phyloP scores from a whole-genome alignment of 2,329 filamentous ascomycete genomes.

The Colletotrichum sp. region DNA sequence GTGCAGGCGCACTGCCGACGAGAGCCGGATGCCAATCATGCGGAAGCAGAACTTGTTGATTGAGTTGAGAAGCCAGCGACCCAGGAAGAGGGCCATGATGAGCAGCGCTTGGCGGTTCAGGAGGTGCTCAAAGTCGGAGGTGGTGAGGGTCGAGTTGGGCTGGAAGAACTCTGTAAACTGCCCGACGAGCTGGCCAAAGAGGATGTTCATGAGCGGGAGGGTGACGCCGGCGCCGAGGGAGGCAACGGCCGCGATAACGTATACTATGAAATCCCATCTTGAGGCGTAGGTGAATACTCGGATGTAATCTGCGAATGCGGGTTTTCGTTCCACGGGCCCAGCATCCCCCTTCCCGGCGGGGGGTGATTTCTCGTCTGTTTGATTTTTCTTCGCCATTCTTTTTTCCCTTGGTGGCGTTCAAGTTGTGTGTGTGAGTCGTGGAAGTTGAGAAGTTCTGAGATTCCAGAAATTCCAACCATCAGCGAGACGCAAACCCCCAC shows the following conservation, averaged over 20 bases:
- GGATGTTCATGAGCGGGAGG: conserved; percentile 41
- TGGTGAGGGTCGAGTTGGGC: conserved; percentile 27
- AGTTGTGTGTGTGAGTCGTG: neutral
- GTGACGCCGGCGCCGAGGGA: conserved; percentile 37
- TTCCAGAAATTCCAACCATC: neutral
- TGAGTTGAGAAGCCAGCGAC: conserved; percentile 68
- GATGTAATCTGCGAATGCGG: conserved; percentile 11
- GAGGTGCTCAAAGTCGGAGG: conserved; percentile 18
- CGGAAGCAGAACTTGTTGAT: conserved; percentile 66
- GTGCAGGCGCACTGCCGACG: conserved; percentile 58
- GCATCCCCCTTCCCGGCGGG: neutral
- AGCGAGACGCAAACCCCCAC: neutral
- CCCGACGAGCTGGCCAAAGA: conserved; percentile 35
- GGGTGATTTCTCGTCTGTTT: neutral
- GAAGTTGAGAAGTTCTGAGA: neutral
- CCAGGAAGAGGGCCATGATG: conserved; percentile 74
- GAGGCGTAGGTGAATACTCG: conserved; percentile 34
- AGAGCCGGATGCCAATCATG: conserved; percentile 66
- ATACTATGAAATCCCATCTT: conserved; percentile 33
- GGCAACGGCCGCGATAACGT: conserved; percentile 30
- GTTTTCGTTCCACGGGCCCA: neutral
- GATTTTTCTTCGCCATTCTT: neutral
- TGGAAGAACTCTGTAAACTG: conserved; percentile 31
- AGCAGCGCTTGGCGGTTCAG: conserved; percentile 42
- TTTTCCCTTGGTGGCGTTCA: neutral